Evolutionary conservation across 2,329 filamentous ascomycete genomes (phyloP), one percentile per base, ranked within the genome.

Genomic region (Xylogone sp.): DNA sequence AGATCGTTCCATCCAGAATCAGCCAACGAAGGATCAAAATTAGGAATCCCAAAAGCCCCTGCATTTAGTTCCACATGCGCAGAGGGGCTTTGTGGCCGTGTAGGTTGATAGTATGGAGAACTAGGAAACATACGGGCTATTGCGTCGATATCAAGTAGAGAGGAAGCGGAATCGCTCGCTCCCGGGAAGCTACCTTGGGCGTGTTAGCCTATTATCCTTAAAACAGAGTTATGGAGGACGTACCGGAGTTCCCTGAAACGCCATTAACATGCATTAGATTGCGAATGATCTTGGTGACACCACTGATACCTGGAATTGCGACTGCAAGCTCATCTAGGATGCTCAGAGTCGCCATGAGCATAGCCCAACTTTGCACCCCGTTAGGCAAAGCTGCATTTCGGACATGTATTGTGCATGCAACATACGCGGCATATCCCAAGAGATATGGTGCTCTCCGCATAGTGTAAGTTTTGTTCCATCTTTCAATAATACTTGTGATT

Each of bases 391-490:
- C 74, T 0, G 77, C 76, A 5, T 76, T 74, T 2, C 76, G 75
- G 0, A 72, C 73, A 47, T 76, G 72, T 18, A 81, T 79, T 0
- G 76, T 81, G 13, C 34, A 39, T 18, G 34, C 34, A 9, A 80
- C 76, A 52, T 81, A 82, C 0, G 75, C 79, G 0, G 79, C 76
- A 58, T 82, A 82, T 0, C 75, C 77, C 18, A 81, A 71, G 1
- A 81, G 63, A 50, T 81, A 81, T 0, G 78, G 78, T 0, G 78
- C 75, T 62, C 21, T 76, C 68, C 43, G 79, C 79, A 4, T 68
- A 64, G 19, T 70, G 68, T 0, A 79, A 57, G 0, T 80, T 60
- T 2, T 65, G 61, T 13, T 71, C 69, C 3, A 79, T 79, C 13
- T 68, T 66, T 9, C 66, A 65, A 0, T 39, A 39, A 39, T 16